Evolutionary conservation across 371 early-diverging fungal species (phyloP), one percentile per base, ranked within the genome.

Genomic region (Rhizomucor pusillus): DNA sequence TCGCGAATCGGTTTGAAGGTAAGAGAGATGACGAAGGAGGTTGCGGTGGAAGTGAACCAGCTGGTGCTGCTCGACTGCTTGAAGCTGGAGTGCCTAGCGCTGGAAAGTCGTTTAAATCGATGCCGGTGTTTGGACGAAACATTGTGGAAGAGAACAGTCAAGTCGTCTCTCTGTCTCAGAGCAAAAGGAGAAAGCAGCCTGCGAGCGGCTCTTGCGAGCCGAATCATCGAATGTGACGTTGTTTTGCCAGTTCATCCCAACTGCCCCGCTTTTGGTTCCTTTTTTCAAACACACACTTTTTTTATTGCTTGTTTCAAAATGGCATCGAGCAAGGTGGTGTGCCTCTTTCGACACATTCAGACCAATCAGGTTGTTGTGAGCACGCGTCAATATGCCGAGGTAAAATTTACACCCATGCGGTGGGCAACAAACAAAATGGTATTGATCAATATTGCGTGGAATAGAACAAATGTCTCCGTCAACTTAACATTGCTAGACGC

Each of bases 341-440:
- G 80, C 49, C 69, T 84, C 37, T 84, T 76, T 56, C 71, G 84
- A 47, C 77, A 84, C 59, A 69, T 84, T 57, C 84, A 84, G 56
- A 81, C 84, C 47, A 70, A 80, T 10, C 84, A 84, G 56, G 74
- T 84, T 41, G 69, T 84, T 55, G 80, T 84, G 10, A 74, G 73
- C 59, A 58, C 63, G 11, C 67, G 67, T 50, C 70, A 66, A 34
- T 60, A 51, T 36, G 66, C 75, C 57, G 68, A 75, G 71, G 79
- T 71, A 60, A 54, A 22, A 7, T 5, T 3, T 7, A 7, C 29
- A 7, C 29, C 3, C 29, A 29, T 5, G 3, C 7, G 7, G 29
- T 3, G 29, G 5, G 7, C 29, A 29, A 3, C 3, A 7, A 29
- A 29, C 3, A 29, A 29, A 7, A 29, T 29, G 7, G 7, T 29